Evolutionary conservation across 1,139 yeast genomes (phyloP).

Genomic region (Candida freyschussii): DNA sequence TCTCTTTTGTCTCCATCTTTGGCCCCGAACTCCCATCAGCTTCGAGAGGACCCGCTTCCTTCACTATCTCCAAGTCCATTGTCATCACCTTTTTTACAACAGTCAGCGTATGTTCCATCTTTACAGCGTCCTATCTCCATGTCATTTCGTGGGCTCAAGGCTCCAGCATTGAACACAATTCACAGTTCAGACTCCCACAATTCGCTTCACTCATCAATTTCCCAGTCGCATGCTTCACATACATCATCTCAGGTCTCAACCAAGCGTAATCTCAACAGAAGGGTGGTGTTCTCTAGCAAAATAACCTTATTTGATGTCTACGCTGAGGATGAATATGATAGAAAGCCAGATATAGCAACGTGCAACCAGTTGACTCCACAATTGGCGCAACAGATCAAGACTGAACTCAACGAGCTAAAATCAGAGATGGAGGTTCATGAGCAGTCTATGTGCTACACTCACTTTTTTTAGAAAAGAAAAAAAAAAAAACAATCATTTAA

Average conservation of each 20-base stretch:
- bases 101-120: conserved; percentile 14
- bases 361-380: conserved; percentile 89
- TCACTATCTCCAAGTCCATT: no score
- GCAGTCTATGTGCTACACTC: conserved; percentile 75
- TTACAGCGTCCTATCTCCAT: conserved; percentile 52
- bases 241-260: conserved; percentile 1
- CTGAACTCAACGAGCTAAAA: conserved; percentile 76
- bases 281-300: conserved; percentile 76
- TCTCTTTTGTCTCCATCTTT: no score
- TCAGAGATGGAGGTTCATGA: conserved; percentile 79
- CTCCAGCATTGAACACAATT: conserved; percentile 43
- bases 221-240: conserved; percentile 13
- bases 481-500: no score
- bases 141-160: conserved; percentile 62
- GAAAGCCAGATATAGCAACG: conserved; percentile 91
- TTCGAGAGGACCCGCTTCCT: no score
- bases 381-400: conserved; percentile 82
- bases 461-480: conserved; percentile 60
- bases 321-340: conserved; percentile 79
- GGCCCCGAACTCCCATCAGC: no score
- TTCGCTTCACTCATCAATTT: conserved; percentile 8
- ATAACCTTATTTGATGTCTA: conserved; percentile 86
- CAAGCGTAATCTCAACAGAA: conserved; percentile 7
- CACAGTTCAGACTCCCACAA: conserved; percentile 8
- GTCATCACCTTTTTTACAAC: conserved; percentile 22